Conservation (phyloP, 139 green algal species). For the Dunaliella primolecta region DNA sequence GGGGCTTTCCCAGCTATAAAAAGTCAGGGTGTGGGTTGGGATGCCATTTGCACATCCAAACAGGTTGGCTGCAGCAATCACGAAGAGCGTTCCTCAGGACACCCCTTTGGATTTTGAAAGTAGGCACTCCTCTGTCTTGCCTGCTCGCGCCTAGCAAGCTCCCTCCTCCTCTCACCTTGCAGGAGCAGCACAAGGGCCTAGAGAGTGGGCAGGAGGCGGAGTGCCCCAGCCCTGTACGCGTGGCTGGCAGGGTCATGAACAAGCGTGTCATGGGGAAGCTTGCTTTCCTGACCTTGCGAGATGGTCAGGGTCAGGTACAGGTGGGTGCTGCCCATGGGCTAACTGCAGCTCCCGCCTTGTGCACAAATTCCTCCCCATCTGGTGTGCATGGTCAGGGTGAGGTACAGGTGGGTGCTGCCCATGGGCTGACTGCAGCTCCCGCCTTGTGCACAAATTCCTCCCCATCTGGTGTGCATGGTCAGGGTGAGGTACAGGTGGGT, state of each 20-base stretch:
- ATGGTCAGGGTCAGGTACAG: slow-evolving; percentile 87
- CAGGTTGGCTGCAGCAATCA: too few species aligned
- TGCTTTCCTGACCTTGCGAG: slow-evolving; percentile 86
- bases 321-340: slow-evolving; percentile 22
- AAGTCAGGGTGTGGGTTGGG: too few species aligned
- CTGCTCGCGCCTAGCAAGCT: neutral
- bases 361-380: neutral
- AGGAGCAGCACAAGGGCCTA: slow-evolving; percentile 59
- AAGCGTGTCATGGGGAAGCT: slow-evolving; percentile 96
- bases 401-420: slow-evolving; percentile 68
- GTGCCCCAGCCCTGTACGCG: slow-evolving; percentile 39
- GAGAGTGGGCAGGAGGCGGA: slow-evolving; percentile 53
- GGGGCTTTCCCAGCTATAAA: too few species aligned
- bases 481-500: slow-evolving; percentile 77
- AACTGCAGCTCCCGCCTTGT: neutral
- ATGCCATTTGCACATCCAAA: too few species aligned
- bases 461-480: too few species aligned
- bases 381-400: slow-evolving; percentile 81
- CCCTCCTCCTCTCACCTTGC: neutral
- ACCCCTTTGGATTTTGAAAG: neutral
- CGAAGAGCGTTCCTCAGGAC: too few species aligned
- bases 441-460: neutral
- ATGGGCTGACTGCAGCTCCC: neutral
- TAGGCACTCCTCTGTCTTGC: neutral
- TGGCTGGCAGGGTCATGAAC: slow-evolving; percentile 88